These are phyloP conservation scores for Rhodocollybia butyracea DNA, from an alignment of 768 basidiomycete genomes.

Conservation along the genomic window DNA sequence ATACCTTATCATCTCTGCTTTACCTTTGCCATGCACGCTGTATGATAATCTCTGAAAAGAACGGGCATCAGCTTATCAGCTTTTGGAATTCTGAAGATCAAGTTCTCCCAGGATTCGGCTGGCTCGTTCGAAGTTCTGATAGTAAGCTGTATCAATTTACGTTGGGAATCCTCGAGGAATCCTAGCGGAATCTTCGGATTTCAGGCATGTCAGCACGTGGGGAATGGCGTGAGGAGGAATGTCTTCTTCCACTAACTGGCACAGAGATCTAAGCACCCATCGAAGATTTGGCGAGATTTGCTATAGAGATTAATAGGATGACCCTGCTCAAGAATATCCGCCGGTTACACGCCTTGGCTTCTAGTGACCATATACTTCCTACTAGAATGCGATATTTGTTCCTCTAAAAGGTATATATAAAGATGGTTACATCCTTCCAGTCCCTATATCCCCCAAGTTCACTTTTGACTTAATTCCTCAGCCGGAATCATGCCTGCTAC, in stretches of 20 bases:
- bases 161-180: no score
- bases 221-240: background rate
- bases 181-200: background rate
- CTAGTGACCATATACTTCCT: background rate
- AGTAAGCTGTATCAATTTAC: no score
- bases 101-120: no score
- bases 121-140: no score
- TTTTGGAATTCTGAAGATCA: no score
- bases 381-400: background rate
- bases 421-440: conserved; percentile 22
- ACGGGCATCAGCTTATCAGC: no score
- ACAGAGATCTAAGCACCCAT: conserved; percentile 3
- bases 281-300: conserved; percentile 1
- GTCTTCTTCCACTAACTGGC: background rate
- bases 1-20: no score
- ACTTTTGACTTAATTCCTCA: background rate
- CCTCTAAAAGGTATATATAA: conserved; percentile 2
- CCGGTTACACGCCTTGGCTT: conserved; percentile 6
- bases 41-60: no score
- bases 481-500: conserved; percentile 30
- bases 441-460: conserved; percentile 12
- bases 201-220: conserved; percentile 3
- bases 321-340: conserved; percentile 5
- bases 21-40: no score
- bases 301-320: background rate